Conservation (phyloP, 176 grass and related monocot genomes). For the Triticum turgidum region DNA sequence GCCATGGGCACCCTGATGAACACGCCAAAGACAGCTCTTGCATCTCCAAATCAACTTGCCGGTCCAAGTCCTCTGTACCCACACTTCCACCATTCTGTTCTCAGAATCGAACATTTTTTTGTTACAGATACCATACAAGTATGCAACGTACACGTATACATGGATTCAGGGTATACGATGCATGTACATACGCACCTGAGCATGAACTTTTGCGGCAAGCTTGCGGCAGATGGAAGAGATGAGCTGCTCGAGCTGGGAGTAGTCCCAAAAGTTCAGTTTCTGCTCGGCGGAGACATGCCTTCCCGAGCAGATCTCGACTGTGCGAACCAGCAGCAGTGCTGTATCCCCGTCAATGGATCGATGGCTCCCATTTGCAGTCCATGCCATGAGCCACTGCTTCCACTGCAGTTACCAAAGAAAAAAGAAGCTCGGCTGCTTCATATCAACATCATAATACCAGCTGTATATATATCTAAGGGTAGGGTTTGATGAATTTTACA, state of each 20-base stretch:
- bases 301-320: constrained; percentile 49
- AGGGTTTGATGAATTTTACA: not conserved
- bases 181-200: not conserved
- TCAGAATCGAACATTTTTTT: not conserved
- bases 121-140: too few species aligned
- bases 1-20: not conserved
- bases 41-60: constrained; percentile 13
- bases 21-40: constrained; percentile 14
- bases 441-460: too few species aligned
- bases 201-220: not conserved
- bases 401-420: constrained; percentile 31
- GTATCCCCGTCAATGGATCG: not conserved
- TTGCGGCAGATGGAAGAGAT: constrained; percentile 38
- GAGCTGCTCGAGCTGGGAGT: constrained; percentile 16
- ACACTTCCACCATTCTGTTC: not conserved
- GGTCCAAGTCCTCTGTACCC: not conserved
- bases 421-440: not conserved
- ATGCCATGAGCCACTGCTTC: constrained; percentile 48
- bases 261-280: not conserved
- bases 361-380: not conserved
- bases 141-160: too few species aligned
- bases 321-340: constrained; percentile 32
- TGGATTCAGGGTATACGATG: not conserved
- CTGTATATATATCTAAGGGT: too few species aligned
- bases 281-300: not conserved